These are phyloP conservation scores for Infundibulicybe gibba DNA, from an alignment of 768 basidiomycete species.

Conservation along the genomic window DNA sequence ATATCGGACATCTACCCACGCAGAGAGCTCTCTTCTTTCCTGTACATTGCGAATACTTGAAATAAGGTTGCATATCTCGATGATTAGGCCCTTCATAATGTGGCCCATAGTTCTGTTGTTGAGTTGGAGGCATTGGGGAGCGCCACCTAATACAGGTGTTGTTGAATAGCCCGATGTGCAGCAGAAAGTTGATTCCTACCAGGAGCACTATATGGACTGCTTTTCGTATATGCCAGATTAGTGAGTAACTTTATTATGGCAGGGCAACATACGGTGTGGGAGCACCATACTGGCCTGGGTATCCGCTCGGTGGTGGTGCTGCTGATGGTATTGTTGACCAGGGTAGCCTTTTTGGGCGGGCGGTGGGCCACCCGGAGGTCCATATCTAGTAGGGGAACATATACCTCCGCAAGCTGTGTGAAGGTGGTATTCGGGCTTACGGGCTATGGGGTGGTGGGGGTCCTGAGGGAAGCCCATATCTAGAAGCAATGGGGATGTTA, in stretches of 20 bases:
- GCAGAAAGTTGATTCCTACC: conserved; percentile 7
- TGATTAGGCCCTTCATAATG: conserved; percentile 45
- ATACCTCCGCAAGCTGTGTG: too few relatives aligned
- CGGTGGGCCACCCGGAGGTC: conserved; percentile 21
- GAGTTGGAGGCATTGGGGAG: conserved; percentile 49
- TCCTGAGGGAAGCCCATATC: conserved; percentile 10
- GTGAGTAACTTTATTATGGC: background rate
- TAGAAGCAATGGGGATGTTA: background rate
- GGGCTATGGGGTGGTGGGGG: conserved; percentile 11
- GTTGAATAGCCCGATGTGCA: background rate
- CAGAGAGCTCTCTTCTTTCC: conserved; percentile 87
- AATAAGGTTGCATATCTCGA: conserved; percentile 54
- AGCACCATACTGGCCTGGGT: conserved; percentile 22
- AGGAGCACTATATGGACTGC: conserved; percentile 19
- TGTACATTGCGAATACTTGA: conserved; percentile 87
- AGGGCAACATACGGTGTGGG: conserved; percentile 6
- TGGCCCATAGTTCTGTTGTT: conserved; percentile 62
- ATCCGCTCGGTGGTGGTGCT: conserved; percentile 19
- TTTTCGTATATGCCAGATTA: conserved; percentile 1
- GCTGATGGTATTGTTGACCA: conserved; percentile 38
- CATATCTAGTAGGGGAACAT: conserved; percentile 8
- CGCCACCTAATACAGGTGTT: conserved; percentile 19
- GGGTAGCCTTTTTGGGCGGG: conserved; percentile 32
- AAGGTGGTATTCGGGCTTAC: too few relatives aligned
- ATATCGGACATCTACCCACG: conserved; percentile 40